phyloP scores from a whole-genome alignment of 2,329 filamentous ascomycete genomes.

The Teratosphaeria destructans region DNA sequence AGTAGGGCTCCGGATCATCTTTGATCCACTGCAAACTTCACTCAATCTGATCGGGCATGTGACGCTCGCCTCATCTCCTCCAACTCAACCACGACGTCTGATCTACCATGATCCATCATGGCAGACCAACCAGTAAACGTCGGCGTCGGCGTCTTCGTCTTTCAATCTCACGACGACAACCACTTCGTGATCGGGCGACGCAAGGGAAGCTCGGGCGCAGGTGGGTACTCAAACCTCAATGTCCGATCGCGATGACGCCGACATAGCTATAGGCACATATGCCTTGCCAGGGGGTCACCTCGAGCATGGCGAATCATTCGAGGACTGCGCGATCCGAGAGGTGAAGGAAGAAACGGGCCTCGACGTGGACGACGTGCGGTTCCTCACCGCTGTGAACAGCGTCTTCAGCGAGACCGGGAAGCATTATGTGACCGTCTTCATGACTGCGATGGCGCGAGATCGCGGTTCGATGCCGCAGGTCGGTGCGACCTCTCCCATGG shows the following conservation, averaged over 20 bases:
- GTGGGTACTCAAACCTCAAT: constrained; percentile 15
- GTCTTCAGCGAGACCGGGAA: constrained; percentile 49
- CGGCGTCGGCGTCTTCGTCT: constrained; percentile 41
- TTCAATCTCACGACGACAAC: constrained; percentile 14
- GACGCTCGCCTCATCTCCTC: not conserved
- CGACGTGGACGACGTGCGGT: constrained; percentile 39
- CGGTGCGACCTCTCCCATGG: not conserved
- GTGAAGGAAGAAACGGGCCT: constrained; percentile 61
- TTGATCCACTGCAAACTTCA: not conserved
- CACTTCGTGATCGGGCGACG: constrained; percentile 40
- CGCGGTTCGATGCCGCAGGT: not conserved
- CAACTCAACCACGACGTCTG: not conserved
- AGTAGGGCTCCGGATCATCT: not conserved
- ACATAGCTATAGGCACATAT: constrained; percentile 8
- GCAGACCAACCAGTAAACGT: constrained; percentile 17
- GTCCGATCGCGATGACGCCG: too few relatives aligned
- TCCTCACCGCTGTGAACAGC: constrained; percentile 57
- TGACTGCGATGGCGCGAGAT: constrained; percentile 34
- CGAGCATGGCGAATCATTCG: constrained; percentile 55
- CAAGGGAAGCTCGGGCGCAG: constrained; percentile 37
- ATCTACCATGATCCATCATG: not conserved
- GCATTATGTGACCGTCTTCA: constrained; percentile 68
- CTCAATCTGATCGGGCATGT: not conserved
- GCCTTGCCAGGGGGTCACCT: constrained; percentile 63
- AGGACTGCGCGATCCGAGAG: constrained; percentile 56